Evolutionary conservation across 164 flowering plant genomes (phyloP).

Genomic region (Umbellularia californica): DNA sequence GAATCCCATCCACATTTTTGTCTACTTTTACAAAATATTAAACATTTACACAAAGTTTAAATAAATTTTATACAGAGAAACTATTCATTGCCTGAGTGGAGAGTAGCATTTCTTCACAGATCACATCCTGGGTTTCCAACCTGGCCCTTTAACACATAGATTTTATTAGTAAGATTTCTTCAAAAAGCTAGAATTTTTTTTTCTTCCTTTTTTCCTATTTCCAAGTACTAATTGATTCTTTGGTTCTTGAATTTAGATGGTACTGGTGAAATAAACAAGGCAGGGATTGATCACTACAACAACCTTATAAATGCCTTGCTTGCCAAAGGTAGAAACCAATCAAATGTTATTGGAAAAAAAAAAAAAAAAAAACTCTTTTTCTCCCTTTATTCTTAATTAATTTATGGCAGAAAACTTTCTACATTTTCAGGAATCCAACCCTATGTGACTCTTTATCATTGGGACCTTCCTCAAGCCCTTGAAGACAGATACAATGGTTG

Average conservation of each 20-base stretch:
- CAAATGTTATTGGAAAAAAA: neutral
- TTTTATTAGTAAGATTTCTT: neutral
- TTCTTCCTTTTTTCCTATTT: neutral
- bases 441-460: slow-evolving; percentile 82
- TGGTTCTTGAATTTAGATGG: slow-evolving; percentile 48
- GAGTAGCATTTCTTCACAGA: too few species aligned
- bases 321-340: slow-evolving; percentile 50
- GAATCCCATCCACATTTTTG: too few species aligned
- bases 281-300: slow-evolving; percentile 87
- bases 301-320: slow-evolving; percentile 70
- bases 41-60: too few species aligned
- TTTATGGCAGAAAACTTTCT: neutral
- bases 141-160: too few species aligned
- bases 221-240: neutral
- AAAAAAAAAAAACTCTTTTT: neutral
- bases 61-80: too few species aligned
- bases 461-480: slow-evolving; percentile 93
- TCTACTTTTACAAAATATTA: too few species aligned
- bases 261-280: slow-evolving; percentile 70
- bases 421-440: slow-evolving; percentile 78
- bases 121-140: too few species aligned
- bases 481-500: slow-evolving; percentile 74
- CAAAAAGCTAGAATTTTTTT: neutral
- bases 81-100: too few species aligned
- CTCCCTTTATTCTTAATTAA: neutral